Base-by-base conservation (phyloP, 495 filamentous ascomycete species). In the Penicillium argentinense region DNA sequence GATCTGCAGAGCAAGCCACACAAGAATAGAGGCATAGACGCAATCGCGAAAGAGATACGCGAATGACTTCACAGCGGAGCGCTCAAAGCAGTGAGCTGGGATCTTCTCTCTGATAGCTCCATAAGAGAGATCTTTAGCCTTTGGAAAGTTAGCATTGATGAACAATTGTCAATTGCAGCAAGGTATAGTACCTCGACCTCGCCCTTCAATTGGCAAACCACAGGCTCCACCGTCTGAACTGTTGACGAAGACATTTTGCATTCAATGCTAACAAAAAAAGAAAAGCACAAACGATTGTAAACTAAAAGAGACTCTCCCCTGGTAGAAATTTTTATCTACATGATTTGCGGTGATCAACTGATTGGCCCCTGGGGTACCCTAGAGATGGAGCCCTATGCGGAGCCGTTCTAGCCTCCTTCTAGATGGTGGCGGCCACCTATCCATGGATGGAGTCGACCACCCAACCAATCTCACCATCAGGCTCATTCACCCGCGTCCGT, bases 21-120 rank as follows among this genome's bases (percentile, higher is more conserved):
- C 57, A 8, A 62, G 51, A 6, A 45, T 33, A 29, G 54, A 39
- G n/a, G 54, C 54, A 28, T 60, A 56, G 32, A 51, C 29, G 21
- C 26, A 26, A 25, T 57, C 57, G 11, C 53, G 57, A 36, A 36
- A 16, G 19, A 60, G 53, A 34, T 57, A 57, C 12, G 53, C 38
- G 17, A 47, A 49, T 8, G 48, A 52, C 1, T 37, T 59, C 24
- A 45, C 9, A 13, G 51, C 48, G 3, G 59, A 62, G 3, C 56
- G 57, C 39, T 62, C 59, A 41, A 59, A 62, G 46, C 59, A 62
- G 33, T 62, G 56, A 27, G 50, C 54, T 3, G 59, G 59, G 38
- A 62, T 50, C 41, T 51, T 56, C 38, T 42, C 39, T 29, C 53
- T 43, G 16, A 56, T 21, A 26, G 47, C 50, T 16, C 47, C 53